Evolutionary conservation across 257 asterid species (phyloP), one percentile per base, ranked within the genome.

Genomic region (Solanum habrochaites): DNA sequence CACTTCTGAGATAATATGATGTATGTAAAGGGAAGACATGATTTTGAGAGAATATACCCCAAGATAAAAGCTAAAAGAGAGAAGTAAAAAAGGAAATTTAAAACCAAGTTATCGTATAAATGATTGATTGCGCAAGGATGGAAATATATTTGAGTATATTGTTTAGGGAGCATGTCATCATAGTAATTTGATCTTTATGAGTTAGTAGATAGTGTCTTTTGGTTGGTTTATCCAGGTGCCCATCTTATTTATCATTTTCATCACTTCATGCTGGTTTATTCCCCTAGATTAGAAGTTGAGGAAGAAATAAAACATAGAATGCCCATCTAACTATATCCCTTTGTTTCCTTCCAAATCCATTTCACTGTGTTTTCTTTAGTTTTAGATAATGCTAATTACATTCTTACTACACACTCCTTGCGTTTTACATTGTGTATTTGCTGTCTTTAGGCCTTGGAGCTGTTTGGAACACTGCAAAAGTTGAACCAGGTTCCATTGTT

Each of bases 391-490:
- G 69, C 43, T 81, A 49, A 81, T 49, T 7, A 31, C 75, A n/a
- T 6, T 35, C 58, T 86, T 23, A 52, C 11, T n/a, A 8, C 31
- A 16, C 10, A 20, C 39, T 72, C 18, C 42, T 70, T 29, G 70
- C 15, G 18, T 66, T 49, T 86, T 23, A 64, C 86, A 23, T 83
- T 47, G 8, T 56, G 58, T 88, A 82, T 70, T n/a, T 69, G 42
- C 71, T 81, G 69, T 83, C 56, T 88, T 49, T 86, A 97, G 99
- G 98, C 88, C 99, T 97, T 92, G 99, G 99, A 90, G 99, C 99
- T 42, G 99, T 95, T 92, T 97, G 99, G 99, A 96, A 97, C 90
- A 96, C 99, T 27, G 99, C 99, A 43, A 96, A 95, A 89, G 99
- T 97, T 72, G 99, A 97, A 92, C 88, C 96, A 73, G 98, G 99